These are phyloP conservation scores for Fusarium transvaalense DNA, from an alignment of 2,329 filamentous ascomycete genomes.

Conservation along the genomic window DNA sequence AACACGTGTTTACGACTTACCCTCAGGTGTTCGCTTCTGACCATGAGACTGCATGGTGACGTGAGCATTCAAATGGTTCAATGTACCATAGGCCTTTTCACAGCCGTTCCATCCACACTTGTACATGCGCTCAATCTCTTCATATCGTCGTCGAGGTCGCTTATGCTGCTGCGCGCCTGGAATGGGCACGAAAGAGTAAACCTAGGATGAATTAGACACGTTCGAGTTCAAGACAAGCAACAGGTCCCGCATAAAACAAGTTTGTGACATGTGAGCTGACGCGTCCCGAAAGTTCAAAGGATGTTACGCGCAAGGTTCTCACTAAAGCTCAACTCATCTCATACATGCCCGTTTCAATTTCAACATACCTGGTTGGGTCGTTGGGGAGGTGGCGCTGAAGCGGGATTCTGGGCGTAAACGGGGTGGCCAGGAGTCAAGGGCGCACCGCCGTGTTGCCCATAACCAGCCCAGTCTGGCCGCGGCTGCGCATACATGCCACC, in stretches of 20 bases:
- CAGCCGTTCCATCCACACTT: constrained; percentile 99
- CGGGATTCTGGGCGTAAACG: constrained; percentile 68
- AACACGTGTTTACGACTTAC: constrained; percentile 65
- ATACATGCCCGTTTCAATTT: constrained; percentile 9
- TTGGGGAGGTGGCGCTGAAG: constrained; percentile 66
- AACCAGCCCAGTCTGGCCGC: constrained; percentile 80
- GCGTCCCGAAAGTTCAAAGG: neutral
- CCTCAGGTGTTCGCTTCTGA: constrained; percentile 94
- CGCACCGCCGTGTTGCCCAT: constrained; percentile 66
- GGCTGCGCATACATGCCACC: constrained; percentile 75
- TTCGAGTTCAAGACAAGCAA: neutral
- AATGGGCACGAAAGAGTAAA: constrained; percentile 98
- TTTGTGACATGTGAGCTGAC: neutral
- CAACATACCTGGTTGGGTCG: constrained; percentile 71
- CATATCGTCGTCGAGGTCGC: constrained; percentile 89
- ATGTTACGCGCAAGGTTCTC: constrained; percentile 2
- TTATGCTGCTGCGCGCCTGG: constrained; percentile 98
- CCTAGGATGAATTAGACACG: constrained; percentile 64
- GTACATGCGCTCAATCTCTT: constrained; percentile 99
- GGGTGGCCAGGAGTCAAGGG: constrained; percentile 63
- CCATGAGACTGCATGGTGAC: constrained; percentile 99
- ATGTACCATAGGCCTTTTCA: constrained; percentile 97
- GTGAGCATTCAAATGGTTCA: constrained; percentile 97
- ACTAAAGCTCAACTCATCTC: constrained; percentile 20
- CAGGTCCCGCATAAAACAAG: neutral